Evolutionary conservation across 2,329 filamentous ascomycete genomes (phyloP).

Genomic region (Talaromyces sp.): DNA sequence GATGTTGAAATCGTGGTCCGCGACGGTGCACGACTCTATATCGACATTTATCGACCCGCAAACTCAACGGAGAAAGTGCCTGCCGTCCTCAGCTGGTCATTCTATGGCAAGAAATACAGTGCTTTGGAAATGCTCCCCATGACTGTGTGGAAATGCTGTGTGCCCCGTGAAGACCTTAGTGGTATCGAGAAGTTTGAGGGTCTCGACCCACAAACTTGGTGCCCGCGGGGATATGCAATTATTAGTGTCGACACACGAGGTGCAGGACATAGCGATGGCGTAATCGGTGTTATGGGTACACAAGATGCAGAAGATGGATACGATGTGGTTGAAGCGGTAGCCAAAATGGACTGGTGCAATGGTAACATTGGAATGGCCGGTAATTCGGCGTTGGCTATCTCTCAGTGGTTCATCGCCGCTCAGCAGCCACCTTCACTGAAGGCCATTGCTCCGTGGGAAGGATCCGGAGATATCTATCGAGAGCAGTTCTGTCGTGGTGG

Average conservation of each 20-base stretch:
- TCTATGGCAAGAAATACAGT: conserved; percentile 47
- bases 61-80: conserved; percentile 35
- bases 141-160: conserved; percentile 39
- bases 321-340: conserved; percentile 45
- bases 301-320: conserved; percentile 48
- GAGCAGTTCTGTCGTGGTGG: conserved; percentile 48
- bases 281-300: conserved; percentile 38
- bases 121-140: conserved; percentile 40
- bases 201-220: conserved; percentile 38
- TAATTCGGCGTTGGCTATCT: conserved; percentile 44
- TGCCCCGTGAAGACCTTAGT: conserved; percentile 27
- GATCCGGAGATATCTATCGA: conserved; percentile 46
- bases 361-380: conserved; percentile 45
- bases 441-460: conserved; percentile 50
- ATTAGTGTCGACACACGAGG: conserved; percentile 36
- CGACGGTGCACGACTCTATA: conserved; percentile 44
- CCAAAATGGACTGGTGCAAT: conserved; percentile 45
- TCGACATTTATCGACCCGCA: conserved; percentile 46
- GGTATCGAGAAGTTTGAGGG: conserved; percentile 45
- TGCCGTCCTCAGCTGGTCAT: conserved; percentile 45
- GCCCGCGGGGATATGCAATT: conserved; percentile 33
- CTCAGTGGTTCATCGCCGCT: conserved; percentile 45
- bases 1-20: conserved; percentile 45
- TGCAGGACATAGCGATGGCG: conserved; percentile 35
- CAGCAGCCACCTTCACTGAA: conserved; percentile 42